Base-by-base conservation (phyloP, 1,284 basidiomycete species). In the Naganishia sp. region DNA sequence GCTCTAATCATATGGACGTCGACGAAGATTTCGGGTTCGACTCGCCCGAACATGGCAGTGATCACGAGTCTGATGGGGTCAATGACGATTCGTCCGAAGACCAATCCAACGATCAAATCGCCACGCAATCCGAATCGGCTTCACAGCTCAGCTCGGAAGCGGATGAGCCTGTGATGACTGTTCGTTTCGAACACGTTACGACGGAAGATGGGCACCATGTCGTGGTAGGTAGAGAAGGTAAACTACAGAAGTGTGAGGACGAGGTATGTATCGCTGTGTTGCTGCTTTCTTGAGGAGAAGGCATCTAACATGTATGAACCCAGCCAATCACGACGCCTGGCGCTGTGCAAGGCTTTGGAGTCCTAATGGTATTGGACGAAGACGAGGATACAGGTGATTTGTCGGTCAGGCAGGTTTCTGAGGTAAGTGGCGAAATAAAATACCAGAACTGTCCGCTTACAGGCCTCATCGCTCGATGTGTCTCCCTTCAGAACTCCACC, bases 271-370 rank as follows among this genome's bases (percentile, higher is more conserved):
- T 56, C 42, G 31, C 42, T 17, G 10, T 7, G 17, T 41, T n/a
- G 18, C 17, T 31, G 31, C 2, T 17, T 11, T 28, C 28, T 31
- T 45, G 28, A n/a, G 28, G 28, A 28, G 2, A 28, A 25, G 32
- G 51, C 17, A 56, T 49, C 17, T 47, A 46, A 49, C 41, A n/a
- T 49, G 25, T 21, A 23, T 47, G 18, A 41, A 51, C n/a, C n/a
- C 46, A 88, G 87, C 91, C 91, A 0, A 94, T 95, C 60, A 86
- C 87, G 11, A 88, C 88, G 0, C 92, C 91, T 3, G 91, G 91
- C 2, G 88, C 91, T 0, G 85, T 94, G 0, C 92, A 95, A 79
- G 87, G 87, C 0, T 95, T 90, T 74, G 92, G 91, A 10, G 88
- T 93, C 0, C 82, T 94, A 18, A 84, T 94, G 56, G 90, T 86